Conservation (phyloP, 2,329 filamentous ascomycete genomes). For the Metarhizium humberi region DNA sequence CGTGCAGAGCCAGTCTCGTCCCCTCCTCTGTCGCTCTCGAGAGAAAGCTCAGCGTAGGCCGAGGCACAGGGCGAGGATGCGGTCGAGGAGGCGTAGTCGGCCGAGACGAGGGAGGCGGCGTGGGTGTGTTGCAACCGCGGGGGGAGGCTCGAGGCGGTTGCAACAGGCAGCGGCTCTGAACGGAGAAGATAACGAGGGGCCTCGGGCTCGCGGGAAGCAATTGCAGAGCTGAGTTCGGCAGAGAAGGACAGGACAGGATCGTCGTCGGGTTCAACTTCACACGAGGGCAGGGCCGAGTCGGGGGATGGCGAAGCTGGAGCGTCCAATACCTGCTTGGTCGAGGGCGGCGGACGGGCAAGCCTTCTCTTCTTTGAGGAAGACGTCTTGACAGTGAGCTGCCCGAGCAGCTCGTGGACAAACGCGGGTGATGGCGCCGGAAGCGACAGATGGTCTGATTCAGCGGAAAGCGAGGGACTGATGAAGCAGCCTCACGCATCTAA, state of each 20-base stretch:
- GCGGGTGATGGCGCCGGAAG: constrained; percentile 1
- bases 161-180: constrained; percentile 35
- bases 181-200: constrained; percentile 29
- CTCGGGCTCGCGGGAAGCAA: constrained; percentile 18
- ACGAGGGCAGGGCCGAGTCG: constrained; percentile 42
- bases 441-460: constrained; percentile 3
- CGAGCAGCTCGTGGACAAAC: constrained; percentile 41
- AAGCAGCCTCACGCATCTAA: constrained; percentile 4
- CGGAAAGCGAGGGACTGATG: constrained; percentile 1
- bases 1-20: constrained; percentile 34
- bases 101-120: constrained; percentile 27
- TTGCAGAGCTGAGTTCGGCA: constrained; percentile 28
- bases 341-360: constrained; percentile 38
- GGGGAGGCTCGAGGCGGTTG: constrained; percentile 15
- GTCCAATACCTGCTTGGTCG: constrained; percentile 30
- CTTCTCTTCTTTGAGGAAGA: constrained; percentile 67
- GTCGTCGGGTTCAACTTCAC: constrained; percentile 40
- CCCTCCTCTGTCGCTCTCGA: constrained; percentile 44
- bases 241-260: constrained; percentile 43
- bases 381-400: constrained; percentile 63
- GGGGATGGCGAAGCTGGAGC: constrained; percentile 26
- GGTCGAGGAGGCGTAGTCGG: constrained; percentile 44
- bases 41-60: constrained; percentile 46
- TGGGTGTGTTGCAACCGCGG: constrained; percentile 2
- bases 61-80: constrained; percentile 48